These are phyloP conservation scores for Podaxis mareebaensis DNA, from an alignment of 768 basidiomycete species.

Conservation along the genomic window DNA sequence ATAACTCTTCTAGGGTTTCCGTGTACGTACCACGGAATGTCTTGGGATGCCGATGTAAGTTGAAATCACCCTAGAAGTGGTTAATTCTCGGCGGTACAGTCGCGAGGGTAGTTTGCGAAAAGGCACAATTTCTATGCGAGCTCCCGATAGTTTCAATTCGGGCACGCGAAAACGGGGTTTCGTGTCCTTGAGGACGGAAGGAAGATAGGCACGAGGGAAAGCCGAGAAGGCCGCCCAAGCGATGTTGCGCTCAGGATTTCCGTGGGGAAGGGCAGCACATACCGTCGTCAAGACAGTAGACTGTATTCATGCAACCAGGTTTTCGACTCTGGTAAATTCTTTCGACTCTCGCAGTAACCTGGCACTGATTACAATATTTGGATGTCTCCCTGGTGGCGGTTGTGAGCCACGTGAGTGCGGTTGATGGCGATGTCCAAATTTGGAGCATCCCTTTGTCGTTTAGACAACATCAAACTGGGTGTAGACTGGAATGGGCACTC, in stretches of 20 bases:
- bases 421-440: constrained; percentile 22
- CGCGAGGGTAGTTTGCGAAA: not conserved
- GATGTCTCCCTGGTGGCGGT: constrained; percentile 11
- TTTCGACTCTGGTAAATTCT: not conserved
- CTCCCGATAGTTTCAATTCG: not conserved
- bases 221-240: not conserved
- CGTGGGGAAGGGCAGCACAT: not conserved
- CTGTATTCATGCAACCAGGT: not conserved
- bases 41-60: no score
- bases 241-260: not conserved
- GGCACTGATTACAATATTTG: constrained; percentile 16
- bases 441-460: constrained; percentile 30
- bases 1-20: not conserved
- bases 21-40: not conserved
- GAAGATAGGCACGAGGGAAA: not conserved
- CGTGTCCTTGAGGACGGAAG: not conserved
- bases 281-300: constrained; percentile 1
- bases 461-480: not conserved
- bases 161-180: not conserved
- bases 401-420: constrained; percentile 23
- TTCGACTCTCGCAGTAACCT: not conserved
- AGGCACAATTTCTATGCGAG: not conserved
- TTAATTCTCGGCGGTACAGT: not conserved
- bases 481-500: constrained; percentile 26
- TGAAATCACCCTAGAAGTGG: not conserved